phyloP scores from a whole-genome alignment of 169 alveolate species.

The Plasmodium malariae region DNA sequence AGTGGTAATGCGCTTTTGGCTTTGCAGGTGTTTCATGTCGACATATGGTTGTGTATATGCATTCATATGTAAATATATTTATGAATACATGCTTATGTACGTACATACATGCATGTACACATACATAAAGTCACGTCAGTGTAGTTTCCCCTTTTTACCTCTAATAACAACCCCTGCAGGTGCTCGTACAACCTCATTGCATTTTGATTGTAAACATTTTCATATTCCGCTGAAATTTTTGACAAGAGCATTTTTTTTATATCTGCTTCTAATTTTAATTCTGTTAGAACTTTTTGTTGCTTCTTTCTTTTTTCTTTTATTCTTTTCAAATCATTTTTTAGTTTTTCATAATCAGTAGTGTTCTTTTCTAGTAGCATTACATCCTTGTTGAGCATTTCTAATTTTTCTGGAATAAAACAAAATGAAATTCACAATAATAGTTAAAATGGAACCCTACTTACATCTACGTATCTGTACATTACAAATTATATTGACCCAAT shows the following conservation, averaged over 20 bases:
- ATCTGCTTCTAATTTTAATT: constrained; percentile 51
- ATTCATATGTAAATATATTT: no score
- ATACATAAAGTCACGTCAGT: no score
- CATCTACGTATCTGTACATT: background rate
- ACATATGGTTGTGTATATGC: background rate
- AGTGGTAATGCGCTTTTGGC: no score
- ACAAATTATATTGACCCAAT: background rate
- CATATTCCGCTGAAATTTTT: constrained; percentile 30
- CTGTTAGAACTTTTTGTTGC: constrained; percentile 49
- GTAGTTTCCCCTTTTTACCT: no score
- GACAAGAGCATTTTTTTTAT: constrained; percentile 45
- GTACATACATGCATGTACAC: no score
- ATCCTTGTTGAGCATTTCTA: constrained; percentile 28
- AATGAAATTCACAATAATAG: background rate
- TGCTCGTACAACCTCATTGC: constrained; percentile 19
- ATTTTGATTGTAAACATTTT: constrained; percentile 14
- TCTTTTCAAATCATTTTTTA: constrained; percentile 26
- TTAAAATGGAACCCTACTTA: background rate
- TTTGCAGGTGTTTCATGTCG: no score
- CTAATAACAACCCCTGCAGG: constrained; percentile 50
- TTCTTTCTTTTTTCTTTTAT: constrained; percentile 69
- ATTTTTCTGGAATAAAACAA: constrained; percentile 12
- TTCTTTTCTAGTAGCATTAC: constrained; percentile 18
- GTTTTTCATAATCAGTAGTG: constrained; percentile 46
- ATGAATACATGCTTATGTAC: no score